These are phyloP conservation scores for Tillandsia leiboldiana DNA, from an alignment of 176 grass and related monocot species.

Conservation along the genomic window DNA sequence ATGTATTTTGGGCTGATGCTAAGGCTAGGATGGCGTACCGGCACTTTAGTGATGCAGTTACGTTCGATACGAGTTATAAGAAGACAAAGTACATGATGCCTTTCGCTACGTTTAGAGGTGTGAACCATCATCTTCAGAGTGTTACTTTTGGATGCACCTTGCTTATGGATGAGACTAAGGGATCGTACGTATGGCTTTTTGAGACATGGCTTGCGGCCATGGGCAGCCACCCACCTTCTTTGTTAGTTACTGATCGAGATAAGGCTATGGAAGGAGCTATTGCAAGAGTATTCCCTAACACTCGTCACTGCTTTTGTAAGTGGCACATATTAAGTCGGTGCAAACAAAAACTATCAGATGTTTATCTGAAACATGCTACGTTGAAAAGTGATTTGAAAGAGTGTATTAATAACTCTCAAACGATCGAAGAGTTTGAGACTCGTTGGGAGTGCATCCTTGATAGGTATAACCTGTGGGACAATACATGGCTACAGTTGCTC, in stretches of 20 bases:
- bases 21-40: slow-evolving; percentile 37
- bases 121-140: slow-evolving; percentile 54
- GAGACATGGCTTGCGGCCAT: slow-evolving; percentile 49
- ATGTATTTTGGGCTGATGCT: slow-evolving; percentile 49
- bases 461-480: slow-evolving; percentile 48
- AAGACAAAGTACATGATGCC: slow-evolving; percentile 68
- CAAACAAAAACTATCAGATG: slow-evolving; percentile 42
- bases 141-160: slow-evolving; percentile 44
- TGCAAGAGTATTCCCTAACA: slow-evolving; percentile 39
- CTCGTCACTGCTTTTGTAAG: slow-evolving; percentile 43
- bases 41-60: slow-evolving; percentile 45
- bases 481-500: slow-evolving; percentile 32
- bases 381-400: slow-evolving; percentile 43
- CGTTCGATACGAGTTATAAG: slow-evolving; percentile 58
- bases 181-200: slow-evolving; percentile 49
- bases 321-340: slow-evolving; percentile 43
- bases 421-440: slow-evolving; percentile 37
- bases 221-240: slow-evolving; percentile 30
- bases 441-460: slow-evolving; percentile 39
- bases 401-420: slow-evolving; percentile 29
- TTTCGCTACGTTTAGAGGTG: slow-evolving; percentile 37
- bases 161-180: slow-evolving; percentile 54
- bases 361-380: slow-evolving; percentile 30
- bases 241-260: slow-evolving; percentile 45
- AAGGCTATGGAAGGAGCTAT: slow-evolving; percentile 54